Base-by-base conservation (phyloP, 2,329 filamentous ascomycete genomes). In the Microsporum ferrugineum region DNA sequence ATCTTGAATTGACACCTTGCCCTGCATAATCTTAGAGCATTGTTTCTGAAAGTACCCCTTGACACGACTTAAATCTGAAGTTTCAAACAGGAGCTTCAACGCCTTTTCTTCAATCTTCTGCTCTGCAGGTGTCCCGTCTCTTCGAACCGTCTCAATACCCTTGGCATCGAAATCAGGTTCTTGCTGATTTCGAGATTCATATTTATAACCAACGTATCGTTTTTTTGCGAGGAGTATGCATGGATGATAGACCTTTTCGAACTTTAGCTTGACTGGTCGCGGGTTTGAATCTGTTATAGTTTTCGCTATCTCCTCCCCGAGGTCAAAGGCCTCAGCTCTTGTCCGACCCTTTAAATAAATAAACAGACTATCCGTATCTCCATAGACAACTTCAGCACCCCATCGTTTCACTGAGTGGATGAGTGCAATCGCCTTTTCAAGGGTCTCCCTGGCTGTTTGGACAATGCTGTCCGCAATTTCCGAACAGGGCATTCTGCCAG, bases 381-480 rank as follows among this genome's bases (percentile, higher is more conserved):
- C 95, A 68, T 99, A 99, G 0, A 99, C 92, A 0, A 99, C 94
- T 74, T 99, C 94, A 0, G 94, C 94, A 7, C 86, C 88, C 95
- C 95, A 99, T 63, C 83, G 82, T 65, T 87, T 82, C 10, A 91
- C 85, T 0, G 89, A 90, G 69, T 99, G 94, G 41, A 99, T 97
- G 61, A 91, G 80, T 0, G 91, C 90, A 65, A 97, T 95, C 1
- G 94, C 89, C 63, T 90, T 90, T 73, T 99, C 94, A 0, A 99
- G 82, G 0, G 92, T 99, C 74, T 99, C 94, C 10, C 94, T 85
- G 0, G 88, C 94, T 0, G 92, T 95, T 72, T 99, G 92, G 0
- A 99, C 94, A 68, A 99, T 99, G 73, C 90, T 96, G 76, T 99
- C 94, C 5, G 94, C 94, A 65, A 99, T 96, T 73, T 99, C 94